Conservation (phyloP, 140 eudicot species). For the Ambrosia hybrid region DNA sequence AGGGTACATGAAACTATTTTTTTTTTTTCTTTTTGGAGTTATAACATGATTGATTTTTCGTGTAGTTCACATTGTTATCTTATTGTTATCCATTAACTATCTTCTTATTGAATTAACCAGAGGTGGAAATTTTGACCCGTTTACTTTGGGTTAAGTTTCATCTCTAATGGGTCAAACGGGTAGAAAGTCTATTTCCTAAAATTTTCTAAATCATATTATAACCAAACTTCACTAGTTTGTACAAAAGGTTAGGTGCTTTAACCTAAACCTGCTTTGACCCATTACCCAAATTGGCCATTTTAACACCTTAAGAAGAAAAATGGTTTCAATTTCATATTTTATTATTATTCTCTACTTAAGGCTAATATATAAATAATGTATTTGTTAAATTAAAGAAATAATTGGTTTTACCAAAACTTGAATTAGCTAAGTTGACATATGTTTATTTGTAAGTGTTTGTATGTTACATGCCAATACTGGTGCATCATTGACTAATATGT, state of each 20-base stretch:
- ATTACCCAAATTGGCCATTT: background rate
- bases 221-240: background rate
- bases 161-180: background rate
- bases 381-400: too few relatives aligned
- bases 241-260: too few relatives aligned
- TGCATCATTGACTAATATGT: conserved; percentile 15
- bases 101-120: background rate
- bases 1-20: conserved; percentile 33
- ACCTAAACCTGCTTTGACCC: background rate
- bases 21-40: background rate
- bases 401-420: background rate
- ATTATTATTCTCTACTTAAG: too few relatives aligned
- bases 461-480: background rate
- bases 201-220: background rate
- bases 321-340: background rate
- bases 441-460: background rate
- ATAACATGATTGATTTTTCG: background rate
- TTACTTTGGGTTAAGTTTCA: background rate
- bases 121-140: background rate
- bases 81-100: background rate
- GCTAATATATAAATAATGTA: too few relatives aligned
- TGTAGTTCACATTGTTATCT: background rate
- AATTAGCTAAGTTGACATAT: background rate
- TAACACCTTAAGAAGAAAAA: background rate
- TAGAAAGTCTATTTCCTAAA: background rate